Base-by-base conservation (phyloP, 31 red algal species). In the Porphyra umbilicalis region DNA sequence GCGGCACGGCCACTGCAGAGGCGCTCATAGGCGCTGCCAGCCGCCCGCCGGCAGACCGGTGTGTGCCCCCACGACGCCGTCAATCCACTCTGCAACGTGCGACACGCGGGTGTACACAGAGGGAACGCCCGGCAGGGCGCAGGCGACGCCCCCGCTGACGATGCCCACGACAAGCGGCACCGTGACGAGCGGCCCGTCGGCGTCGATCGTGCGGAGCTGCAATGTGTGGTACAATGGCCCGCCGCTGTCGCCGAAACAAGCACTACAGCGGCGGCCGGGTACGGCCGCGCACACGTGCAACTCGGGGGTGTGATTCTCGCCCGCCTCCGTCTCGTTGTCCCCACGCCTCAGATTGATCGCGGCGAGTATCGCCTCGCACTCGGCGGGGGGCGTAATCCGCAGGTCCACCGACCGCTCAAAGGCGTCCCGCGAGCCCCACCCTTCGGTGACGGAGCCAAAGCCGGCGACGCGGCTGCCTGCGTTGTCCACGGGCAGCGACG, bases 231-330 rank as follows among this genome's bases (percentile, higher is more conserved):
- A 75, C 10, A 91, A 10, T 32, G 89, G 89, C 13, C 89, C 84
- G 38, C 89, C 89, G 34, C 80, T 84, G 76, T 91, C 89, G 33
- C 57, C 84, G 39, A 33, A 79, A 38, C 89, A 91, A 30, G 40
- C 80, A 80, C 87, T 84, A 35, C 84, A 87, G 42, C 75, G 42
- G 36, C 89, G 80, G 16, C 38, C 35, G 6, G 76, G 38, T n/a
- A n/a, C n/a, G 30, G 84, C 89, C 1, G 89, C 89, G 39, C 89
- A 91, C 34, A 91, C 75, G 40, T 91, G 89, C 35, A 74, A 42
- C 31, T 44, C 16, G 9, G 25, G 35, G 1, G 8, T 6, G 38
- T 87, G 40, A n/a, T 44, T 75, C 35, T 8, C 35, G 16, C n/a
- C n/a, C n/a, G n/a, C n/a, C n/a, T n/a, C n/a, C n/a, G n/a, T n/a